Conservation (phyloP, 768 basidiomycete genomes). For the Tricholoma sp. region DNA sequence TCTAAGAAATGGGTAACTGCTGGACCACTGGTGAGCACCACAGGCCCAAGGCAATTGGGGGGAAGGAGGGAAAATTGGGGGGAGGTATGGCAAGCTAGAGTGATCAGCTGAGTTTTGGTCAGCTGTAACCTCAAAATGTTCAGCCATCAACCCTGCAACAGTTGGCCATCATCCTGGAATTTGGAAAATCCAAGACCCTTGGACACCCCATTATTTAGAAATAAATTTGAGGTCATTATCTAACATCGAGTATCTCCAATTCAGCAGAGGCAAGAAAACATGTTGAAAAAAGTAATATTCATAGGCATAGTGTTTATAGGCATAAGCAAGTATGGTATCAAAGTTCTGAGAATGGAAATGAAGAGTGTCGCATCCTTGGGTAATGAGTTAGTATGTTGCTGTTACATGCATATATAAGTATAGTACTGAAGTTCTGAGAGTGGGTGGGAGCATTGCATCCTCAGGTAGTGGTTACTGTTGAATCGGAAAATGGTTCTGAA, state of each 20-base stretch:
- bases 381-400: neutral
- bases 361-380: neutral
- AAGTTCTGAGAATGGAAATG: neutral
- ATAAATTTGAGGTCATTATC: neutral
- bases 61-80: too few relatives aligned
- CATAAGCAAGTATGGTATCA: too few relatives aligned
- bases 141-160: too few relatives aligned
- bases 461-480: too few relatives aligned
- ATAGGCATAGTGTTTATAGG: neutral
- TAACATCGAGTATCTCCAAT: too few relatives aligned
- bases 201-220: neutral
- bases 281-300: neutral
- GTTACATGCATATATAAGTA: too few relatives aligned
- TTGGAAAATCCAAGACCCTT: neutral
- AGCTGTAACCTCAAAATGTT: neutral
- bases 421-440: too few relatives aligned
- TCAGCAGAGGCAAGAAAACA: neutral
- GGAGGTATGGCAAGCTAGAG: neutral
- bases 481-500: too few relatives aligned
- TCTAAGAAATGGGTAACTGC: too few relatives aligned
- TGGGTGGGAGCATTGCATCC: too few relatives aligned
- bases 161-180: neutral
- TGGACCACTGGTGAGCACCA: too few relatives aligned
- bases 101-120: neutral
- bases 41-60: too few relatives aligned